Evolutionary conservation across 176 grass and related monocot genomes (phyloP).

Genomic region (Chloris gayana): DNA sequence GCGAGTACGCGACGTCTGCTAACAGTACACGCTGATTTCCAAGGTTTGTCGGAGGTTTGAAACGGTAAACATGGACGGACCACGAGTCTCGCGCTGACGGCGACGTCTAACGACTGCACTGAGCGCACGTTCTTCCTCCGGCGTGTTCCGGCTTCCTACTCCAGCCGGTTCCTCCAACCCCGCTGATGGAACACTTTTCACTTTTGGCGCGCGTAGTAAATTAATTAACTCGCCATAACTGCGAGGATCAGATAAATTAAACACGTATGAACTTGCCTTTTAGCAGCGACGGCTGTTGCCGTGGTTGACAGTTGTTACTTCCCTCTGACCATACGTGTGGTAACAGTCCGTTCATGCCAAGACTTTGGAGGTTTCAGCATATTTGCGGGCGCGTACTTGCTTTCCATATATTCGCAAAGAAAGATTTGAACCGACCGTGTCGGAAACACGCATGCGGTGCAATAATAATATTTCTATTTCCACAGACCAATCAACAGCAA

Average conservation of each 20-base stretch:
- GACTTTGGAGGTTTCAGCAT: neutral
- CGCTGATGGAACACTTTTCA: neutral
- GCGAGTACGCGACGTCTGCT: too few relatives aligned
- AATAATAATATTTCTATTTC: neutral
- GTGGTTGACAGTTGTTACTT: neutral
- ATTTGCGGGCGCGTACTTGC: neutral
- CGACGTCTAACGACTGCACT: slow-evolving; percentile 43
- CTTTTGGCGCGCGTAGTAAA: neutral
- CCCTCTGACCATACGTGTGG: neutral
- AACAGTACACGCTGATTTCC: neutral
- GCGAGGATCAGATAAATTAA: neutral
- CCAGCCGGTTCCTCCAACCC: neutral
- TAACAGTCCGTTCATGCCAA: neutral
- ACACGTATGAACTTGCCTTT: neutral
- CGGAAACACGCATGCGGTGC: neutral
- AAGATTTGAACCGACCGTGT: neutral
- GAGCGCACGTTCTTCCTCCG: neutral
- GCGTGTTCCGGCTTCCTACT: slow-evolving; percentile 2
- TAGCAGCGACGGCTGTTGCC: neutral
- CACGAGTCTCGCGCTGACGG: slow-evolving; percentile 28
- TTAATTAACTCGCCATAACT: neutral
- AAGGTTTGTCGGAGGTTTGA: slow-evolving; percentile 36
- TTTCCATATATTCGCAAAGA: neutral
- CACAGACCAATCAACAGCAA: neutral
- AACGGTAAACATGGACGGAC: slow-evolving; percentile 16